These are phyloP conservation scores for Ramularia endophylla DNA, from an alignment of 2,329 filamentous ascomycete genomes.

Conservation along the genomic window DNA sequence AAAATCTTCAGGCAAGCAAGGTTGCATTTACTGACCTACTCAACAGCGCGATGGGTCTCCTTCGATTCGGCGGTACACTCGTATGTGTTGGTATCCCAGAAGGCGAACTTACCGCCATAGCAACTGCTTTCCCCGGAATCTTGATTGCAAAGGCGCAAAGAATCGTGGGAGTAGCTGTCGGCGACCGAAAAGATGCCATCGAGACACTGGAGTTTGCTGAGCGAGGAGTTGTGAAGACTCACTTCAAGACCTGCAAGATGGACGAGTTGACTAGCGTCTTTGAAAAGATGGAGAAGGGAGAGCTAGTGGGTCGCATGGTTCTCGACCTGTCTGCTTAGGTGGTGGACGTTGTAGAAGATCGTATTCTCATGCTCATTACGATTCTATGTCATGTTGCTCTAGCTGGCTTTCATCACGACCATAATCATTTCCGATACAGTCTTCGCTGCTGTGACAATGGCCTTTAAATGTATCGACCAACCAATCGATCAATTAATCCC, in stretches of 20 bases:
- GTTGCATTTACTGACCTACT: not conserved
- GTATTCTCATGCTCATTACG: too few relatives aligned
- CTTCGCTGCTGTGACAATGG: too few relatives aligned
- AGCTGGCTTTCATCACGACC: too few relatives aligned
- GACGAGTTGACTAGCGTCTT: conserved; percentile 42
- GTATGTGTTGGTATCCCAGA: conserved; percentile 45
- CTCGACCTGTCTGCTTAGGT: conserved; percentile 33
- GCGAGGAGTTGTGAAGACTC: conserved; percentile 42
- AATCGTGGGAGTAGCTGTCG: conserved; percentile 44
- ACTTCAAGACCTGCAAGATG: conserved; percentile 43
- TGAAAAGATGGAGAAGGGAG: conserved; percentile 41
- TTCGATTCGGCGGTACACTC: conserved; percentile 41
- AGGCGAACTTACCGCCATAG: conserved; percentile 42
- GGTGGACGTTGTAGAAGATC: too few relatives aligned
- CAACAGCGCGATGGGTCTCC: conserved; percentile 31
- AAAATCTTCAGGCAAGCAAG: not conserved
- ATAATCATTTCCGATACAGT: too few relatives aligned
- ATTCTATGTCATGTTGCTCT: too few relatives aligned
- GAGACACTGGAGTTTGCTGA: conserved; percentile 44
- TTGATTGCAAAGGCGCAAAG: conserved; percentile 39
- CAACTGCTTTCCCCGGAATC: conserved; percentile 35
- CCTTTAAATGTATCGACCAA: too few relatives aligned
- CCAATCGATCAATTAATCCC: conserved; percentile 20
- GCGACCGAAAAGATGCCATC: conserved; percentile 43
- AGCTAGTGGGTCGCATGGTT: conserved; percentile 44